Conservation (phyloP, 2,329 filamentous ascomycete genomes). For the Diaporthe vaccinii region DNA sequence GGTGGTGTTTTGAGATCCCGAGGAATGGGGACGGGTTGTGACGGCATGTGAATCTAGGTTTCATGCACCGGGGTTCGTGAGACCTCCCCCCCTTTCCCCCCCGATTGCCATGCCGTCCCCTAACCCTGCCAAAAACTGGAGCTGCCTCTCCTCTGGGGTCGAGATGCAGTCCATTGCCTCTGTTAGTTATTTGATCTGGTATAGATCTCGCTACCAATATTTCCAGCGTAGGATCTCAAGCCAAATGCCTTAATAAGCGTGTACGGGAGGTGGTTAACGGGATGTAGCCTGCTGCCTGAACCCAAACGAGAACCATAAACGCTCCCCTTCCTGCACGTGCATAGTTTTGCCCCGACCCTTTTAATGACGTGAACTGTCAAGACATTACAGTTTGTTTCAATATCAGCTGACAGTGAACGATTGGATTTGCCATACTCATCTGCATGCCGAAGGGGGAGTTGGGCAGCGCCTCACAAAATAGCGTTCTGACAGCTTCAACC, state of each 20-base stretch:
- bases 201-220: background rate
- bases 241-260: too few relatives aligned
- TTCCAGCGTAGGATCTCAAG: background rate
- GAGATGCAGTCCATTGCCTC: background rate
- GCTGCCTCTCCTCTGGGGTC: background rate
- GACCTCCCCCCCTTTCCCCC: background rate
- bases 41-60: conserved; percentile 12
- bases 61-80: background rate
- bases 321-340: background rate
- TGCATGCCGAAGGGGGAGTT: background rate
- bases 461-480: background rate
- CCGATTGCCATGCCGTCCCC: background rate
- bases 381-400: background rate
- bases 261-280: too few relatives aligned
- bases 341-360: background rate
- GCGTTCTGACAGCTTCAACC: background rate
- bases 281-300: background rate
- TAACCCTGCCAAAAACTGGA: background rate
- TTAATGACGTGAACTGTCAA: background rate
- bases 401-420: background rate
- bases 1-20: conserved; percentile 3
- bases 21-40: background rate
- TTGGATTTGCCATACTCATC: background rate
- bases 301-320: background rate
- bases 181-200: background rate